Evolutionary conservation across 2,329 filamentous ascomycete genomes (phyloP).

Genomic region (Clonostachys byssicola): DNA sequence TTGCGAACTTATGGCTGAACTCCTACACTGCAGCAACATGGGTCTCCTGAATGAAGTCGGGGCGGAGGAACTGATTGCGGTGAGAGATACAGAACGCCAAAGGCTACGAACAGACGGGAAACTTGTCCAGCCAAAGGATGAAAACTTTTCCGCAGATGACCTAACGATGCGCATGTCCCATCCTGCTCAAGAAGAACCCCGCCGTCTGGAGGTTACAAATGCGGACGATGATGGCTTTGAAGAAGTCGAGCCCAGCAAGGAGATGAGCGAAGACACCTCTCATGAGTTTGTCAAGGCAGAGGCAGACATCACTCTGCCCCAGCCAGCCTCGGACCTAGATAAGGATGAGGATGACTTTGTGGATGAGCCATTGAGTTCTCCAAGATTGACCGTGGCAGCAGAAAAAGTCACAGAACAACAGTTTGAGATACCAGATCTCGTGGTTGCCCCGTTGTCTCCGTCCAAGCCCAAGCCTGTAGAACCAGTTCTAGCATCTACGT

Average conservation of each 20-base stretch:
- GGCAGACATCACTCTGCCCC: constrained; percentile 38
- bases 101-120: constrained; percentile 73
- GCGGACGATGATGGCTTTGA: constrained; percentile 89
- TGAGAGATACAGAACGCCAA: constrained; percentile 78
- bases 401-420: constrained; percentile 46
- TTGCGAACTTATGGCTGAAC: constrained; percentile 96
- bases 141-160: constrained; percentile 46
- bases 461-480: constrained; percentile 25
- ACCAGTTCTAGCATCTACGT: constrained; percentile 2
- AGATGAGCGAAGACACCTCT: constrained; percentile 69
- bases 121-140: constrained; percentile 41
- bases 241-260: constrained; percentile 69
- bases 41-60: constrained; percentile 87
- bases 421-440: constrained; percentile 51
- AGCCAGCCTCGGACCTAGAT: constrained; percentile 20
- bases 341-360: constrained; percentile 72
- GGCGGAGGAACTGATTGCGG: constrained; percentile 79
- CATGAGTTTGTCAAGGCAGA: constrained; percentile 63
- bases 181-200: constrained; percentile 40
- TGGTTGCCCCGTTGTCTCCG: constrained; percentile 55
- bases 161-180: constrained; percentile 54
- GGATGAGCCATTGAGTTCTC: constrained; percentile 71
- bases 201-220: constrained; percentile 75
- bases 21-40: constrained; percentile 99
- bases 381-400: constrained; percentile 57